Evolutionary conservation across 768 basidiomycete species (phyloP).

Genomic region (Pleurotus tuoliensis): DNA sequence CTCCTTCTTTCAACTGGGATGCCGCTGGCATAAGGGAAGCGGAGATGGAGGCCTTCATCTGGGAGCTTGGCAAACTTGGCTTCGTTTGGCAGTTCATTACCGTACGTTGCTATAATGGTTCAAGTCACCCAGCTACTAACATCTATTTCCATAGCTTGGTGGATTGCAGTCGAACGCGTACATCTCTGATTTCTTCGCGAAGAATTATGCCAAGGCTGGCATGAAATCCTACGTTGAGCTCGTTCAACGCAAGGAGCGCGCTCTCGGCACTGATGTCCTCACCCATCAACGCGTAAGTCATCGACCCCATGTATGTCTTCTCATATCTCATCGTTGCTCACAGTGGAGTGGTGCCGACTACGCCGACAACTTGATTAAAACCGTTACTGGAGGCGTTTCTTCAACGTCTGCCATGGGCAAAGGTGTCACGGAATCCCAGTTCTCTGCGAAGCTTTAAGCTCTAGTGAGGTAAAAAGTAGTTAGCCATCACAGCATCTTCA

Average conservation of each 20-base stretch:
- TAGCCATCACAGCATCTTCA: no score
- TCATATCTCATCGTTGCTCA: constrained; percentile 13
- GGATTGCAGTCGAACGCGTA: constrained; percentile 97
- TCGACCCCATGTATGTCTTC: not conserved
- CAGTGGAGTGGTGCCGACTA: constrained; percentile 97
- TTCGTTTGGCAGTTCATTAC: constrained; percentile 99
- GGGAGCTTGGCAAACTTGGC: constrained; percentile 92
- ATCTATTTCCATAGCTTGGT: constrained; percentile 59
- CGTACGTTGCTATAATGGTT: constrained; percentile 40
- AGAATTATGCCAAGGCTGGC: constrained; percentile 85
- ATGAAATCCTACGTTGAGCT: constrained; percentile 99
- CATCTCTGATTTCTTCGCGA: constrained; percentile 91
- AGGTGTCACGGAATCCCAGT: constrained; percentile 92
- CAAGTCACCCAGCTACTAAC: constrained; percentile 2
- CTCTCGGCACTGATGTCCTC: constrained; percentile 92
- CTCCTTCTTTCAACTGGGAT: constrained; percentile 92
- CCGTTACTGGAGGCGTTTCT: constrained; percentile 95
- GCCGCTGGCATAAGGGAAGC: constrained; percentile 83
- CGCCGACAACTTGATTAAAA: constrained; percentile 87
- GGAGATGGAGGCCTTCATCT: constrained; percentile 87
- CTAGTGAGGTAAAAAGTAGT: no score
- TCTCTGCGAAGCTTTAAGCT: constrained; percentile 46
- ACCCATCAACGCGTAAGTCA: constrained; percentile 87
- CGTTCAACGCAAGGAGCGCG: constrained; percentile 87
- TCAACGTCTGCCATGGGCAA: constrained; percentile 99